Percentiles rank a stretch among this genome's conserved stretches.
Conservation (phyloP, 1,284 basidiomycete genomes). For the Schizophyllum commune region DNA sequence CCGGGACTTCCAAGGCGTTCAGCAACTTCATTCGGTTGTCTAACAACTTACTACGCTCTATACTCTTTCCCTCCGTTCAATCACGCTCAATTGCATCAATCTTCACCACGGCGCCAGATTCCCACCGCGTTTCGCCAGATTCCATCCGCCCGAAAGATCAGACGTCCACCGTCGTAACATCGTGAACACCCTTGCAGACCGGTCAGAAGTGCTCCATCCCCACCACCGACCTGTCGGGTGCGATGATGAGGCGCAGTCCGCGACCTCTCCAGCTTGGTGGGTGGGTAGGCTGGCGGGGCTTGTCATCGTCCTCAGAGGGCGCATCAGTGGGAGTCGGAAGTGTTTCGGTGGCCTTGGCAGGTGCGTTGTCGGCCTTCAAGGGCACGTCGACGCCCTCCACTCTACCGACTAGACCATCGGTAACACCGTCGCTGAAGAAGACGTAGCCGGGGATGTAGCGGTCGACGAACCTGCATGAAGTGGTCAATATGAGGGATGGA, state of each 20-base stretch:
- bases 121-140: too few species aligned
- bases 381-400: background rate
- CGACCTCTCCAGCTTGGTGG: background rate
- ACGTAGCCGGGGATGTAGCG: slow-evolving; percentile 84
- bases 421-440: slow-evolving; percentile 54
- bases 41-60: too few species aligned
- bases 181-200: background rate
- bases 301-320: too few species aligned
- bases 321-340: too few species aligned
- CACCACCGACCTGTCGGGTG: background rate
- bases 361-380: background rate
- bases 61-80: too few species aligned
- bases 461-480: slow-evolving; percentile 54
- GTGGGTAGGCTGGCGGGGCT: background rate
- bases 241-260: background rate
- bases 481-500: background rate
- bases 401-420: slow-evolving; percentile 9
- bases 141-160: too few species aligned
- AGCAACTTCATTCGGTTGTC: too few species aligned
- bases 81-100: too few species aligned
- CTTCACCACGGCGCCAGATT: too few species aligned
- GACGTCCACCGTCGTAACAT: too few species aligned
- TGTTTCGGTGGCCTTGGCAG: too few species aligned
- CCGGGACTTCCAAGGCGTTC: too few species aligned
- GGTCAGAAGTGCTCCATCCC: slow-evolving; percentile 16